Evolutionary conservation across 352 stramenopile genomes (phyloP).

Genomic region (Saprolegnia diclina): DNA sequence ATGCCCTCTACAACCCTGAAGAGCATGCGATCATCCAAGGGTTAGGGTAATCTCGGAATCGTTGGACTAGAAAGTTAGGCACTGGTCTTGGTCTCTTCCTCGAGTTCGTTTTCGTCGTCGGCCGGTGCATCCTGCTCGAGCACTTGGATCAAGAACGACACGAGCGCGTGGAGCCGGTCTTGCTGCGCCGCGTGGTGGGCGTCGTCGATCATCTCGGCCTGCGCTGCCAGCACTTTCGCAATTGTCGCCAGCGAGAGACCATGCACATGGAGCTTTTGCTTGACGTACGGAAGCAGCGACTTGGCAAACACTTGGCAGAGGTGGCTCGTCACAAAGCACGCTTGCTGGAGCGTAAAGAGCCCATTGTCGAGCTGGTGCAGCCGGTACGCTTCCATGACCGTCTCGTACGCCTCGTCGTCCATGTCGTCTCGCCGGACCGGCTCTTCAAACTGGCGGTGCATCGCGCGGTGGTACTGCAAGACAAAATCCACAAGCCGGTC

Average conservation of each 20-base stretch:
- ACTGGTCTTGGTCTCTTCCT: background rate
- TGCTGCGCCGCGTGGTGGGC: constrained; percentile 1
- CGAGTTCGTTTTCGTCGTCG: background rate
- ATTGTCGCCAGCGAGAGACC: constrained; percentile 50
- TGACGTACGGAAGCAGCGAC: constrained; percentile 31
- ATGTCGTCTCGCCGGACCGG: constrained; percentile 22
- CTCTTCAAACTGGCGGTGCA: constrained; percentile 27
- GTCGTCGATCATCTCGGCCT: constrained; percentile 44
- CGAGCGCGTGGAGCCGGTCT: constrained; percentile 12
- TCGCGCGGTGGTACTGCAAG: constrained; percentile 58
- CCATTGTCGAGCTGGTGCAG: constrained; percentile 61
- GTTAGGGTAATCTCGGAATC: background rate
- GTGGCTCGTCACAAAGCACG: constrained; percentile 57
- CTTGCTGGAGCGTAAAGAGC: constrained; percentile 71
- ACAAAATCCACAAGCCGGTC: constrained; percentile 75
- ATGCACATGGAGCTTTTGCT: constrained; percentile 56
- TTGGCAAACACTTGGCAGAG: constrained; percentile 36
- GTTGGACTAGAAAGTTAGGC: too few relatives aligned
- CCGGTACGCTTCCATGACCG: constrained; percentile 38
- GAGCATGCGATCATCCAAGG: constrained; percentile 54
- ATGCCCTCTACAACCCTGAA: constrained; percentile 69
- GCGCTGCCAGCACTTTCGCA: constrained; percentile 43
- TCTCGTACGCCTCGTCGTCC: constrained; percentile 30
- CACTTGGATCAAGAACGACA: background rate
- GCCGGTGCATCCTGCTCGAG: background rate